These are phyloP conservation scores for Russula abietina DNA, from an alignment of 768 basidiomycete genomes.

Conservation along the genomic window DNA sequence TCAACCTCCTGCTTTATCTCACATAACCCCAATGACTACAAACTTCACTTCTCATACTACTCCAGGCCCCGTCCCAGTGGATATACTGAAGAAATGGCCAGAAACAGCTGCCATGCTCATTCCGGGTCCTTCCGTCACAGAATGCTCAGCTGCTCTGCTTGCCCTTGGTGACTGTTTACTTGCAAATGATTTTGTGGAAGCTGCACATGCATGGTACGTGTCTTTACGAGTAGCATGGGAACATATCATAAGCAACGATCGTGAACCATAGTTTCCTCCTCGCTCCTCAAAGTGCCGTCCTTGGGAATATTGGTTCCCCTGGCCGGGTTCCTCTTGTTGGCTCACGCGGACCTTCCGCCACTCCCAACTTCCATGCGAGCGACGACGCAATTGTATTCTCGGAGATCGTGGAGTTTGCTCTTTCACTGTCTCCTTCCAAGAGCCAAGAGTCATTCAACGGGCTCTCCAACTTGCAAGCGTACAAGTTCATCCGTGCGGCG, in stretches of 20 bases:
- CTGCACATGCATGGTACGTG: conserved; percentile 87
- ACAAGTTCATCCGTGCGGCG: conserved; percentile 73
- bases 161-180: conserved; percentile 80
- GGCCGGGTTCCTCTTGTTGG: conserved; percentile 71
- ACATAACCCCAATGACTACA: conserved; percentile 54
- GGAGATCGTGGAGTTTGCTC: conserved; percentile 87
- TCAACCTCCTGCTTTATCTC: conserved; percentile 8
- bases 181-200: conserved; percentile 66
- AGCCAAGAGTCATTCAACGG: conserved; percentile 84
- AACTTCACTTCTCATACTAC: conserved; percentile 42
- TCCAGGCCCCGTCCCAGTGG: conserved; percentile 47
- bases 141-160: conserved; percentile 70
- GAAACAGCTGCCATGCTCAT: conserved; percentile 82
- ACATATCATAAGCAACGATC: neutral
- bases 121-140: conserved; percentile 58
- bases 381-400: conserved; percentile 76
- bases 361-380: conserved; percentile 53
- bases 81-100: conserved; percentile 71
- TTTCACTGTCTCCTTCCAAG: conserved; percentile 66
- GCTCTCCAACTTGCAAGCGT: conserved; percentile 80
- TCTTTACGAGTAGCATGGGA: neutral
- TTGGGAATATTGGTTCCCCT: conserved; percentile 64
- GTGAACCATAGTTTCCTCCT: conserved; percentile 63
- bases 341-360: conserved; percentile 49
- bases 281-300: conserved; percentile 69